Base-by-base conservation (phyloP, 352 stramenopile species). In the Phytopythium mirpurense region DNA sequence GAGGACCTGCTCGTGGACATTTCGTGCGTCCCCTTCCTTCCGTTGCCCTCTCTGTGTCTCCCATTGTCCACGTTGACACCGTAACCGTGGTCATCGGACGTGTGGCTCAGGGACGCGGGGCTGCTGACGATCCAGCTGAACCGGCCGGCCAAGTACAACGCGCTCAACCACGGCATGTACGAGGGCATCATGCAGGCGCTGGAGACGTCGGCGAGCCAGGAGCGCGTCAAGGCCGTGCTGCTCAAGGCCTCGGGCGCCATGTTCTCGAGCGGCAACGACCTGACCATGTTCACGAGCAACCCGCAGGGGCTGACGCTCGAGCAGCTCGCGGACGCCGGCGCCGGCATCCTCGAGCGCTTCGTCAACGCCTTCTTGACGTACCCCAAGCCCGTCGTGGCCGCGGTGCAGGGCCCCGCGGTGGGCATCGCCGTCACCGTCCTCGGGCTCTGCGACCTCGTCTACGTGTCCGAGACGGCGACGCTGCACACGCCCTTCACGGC, bases 401-500 rank as follows among this genome's bases (percentile, higher is more conserved):
- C 85, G 9, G 93, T 97, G 10, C 90, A 97, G 52, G 93, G 88
- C 3, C 90, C 90, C 0, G 90, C 90, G 0, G 77, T 97, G 26
- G 93, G 93, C 41, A 95, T 97, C 46, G 80, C 77, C 7, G 86
- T 93, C 19, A 98, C 90, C 11, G 68, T 95, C 16, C 70, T 97
- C 12, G 75, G 70, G 14, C 83, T 97, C 40, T 96, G 85, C 42
- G 93, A 98, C 60, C 54, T 97, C 6, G 84, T 96, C 35, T 97
- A 96, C 63, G 80, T 87, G 44, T 86, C 80, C n/a, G 73, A 91
- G 40, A 78, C 63, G 2, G 80, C 86, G 16, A 96, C 84, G 23
- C 93, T 97, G 68, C 90, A 94, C 68, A 96, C 90, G 32, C 93
- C 90, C 18, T 98, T 98, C 72, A 95, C 87, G 41, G 69, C 82